These are phyloP conservation scores for Podaxis pistillaris DNA, from an alignment of 768 basidiomycete genomes.

Conservation along the genomic window DNA sequence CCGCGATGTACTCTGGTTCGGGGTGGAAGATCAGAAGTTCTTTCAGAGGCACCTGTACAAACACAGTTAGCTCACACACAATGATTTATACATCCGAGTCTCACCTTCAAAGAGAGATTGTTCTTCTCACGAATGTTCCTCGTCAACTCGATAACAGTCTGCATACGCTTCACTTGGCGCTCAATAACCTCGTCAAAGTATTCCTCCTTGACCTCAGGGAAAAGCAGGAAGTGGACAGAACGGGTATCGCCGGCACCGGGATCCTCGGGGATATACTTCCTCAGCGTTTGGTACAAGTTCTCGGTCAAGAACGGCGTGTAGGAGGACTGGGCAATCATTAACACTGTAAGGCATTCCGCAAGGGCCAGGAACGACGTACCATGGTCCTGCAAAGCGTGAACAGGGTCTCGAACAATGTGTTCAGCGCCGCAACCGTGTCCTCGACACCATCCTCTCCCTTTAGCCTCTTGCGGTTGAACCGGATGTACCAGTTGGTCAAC, in stretches of 20 bases:
- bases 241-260: slow-evolving; percentile 73
- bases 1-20: slow-evolving; percentile 77
- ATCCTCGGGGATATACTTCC: slow-evolving; percentile 80
- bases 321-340: slow-evolving; percentile 62
- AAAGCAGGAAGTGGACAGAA: slow-evolving; percentile 92
- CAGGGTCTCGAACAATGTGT: slow-evolving; percentile 93
- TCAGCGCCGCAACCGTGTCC: slow-evolving; percentile 85
- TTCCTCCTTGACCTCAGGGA: slow-evolving; percentile 91
- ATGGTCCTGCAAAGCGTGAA: slow-evolving; percentile 94
- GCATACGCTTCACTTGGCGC: slow-evolving; percentile 92
- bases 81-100: slow-evolving; percentile 9
- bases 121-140: slow-evolving; percentile 86
- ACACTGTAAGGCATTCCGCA: slow-evolving; percentile 5
- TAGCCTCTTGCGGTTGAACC: slow-evolving; percentile 92
- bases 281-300: slow-evolving; percentile 90
- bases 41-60: slow-evolving; percentile 77
- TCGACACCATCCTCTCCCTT: slow-evolving; percentile 93
- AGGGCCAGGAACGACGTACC: slow-evolving; percentile 43
- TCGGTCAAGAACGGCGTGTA: slow-evolving; percentile 99
- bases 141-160: slow-evolving; percentile 89
- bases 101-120: slow-evolving; percentile 85
- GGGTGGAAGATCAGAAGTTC: slow-evolving; percentile 95
- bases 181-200: slow-evolving; percentile 95
- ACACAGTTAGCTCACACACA: slow-evolving; percentile 3
- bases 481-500: slow-evolving; percentile 99